phyloP scores from a whole-genome alignment of 768 basidiomycete genomes.

The Clathrus columnatus region DNA sequence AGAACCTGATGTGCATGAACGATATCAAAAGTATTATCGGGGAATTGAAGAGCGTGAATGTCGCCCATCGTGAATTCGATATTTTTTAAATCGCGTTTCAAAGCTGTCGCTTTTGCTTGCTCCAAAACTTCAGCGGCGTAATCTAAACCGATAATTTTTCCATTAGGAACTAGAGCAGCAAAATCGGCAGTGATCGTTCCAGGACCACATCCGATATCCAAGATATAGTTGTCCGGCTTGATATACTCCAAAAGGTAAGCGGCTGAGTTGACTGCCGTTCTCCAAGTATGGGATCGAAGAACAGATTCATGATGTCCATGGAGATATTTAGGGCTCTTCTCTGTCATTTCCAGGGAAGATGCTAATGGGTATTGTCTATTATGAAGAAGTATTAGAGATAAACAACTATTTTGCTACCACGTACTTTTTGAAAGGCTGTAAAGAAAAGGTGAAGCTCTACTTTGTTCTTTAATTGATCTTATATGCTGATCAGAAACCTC shows the following conservation, averaged over 20 bases:
- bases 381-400: no score
- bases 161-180: slow-evolving; percentile 31
- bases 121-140: slow-evolving; percentile 25
- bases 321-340: slow-evolving; percentile 12
- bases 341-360: slow-evolving; percentile 12
- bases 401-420: no score
- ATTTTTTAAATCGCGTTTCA: slow-evolving; percentile 26
- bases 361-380: no score
- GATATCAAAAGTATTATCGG: slow-evolving; percentile 38
- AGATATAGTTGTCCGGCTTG: slow-evolving; percentile 30
- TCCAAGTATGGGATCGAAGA: slow-evolving; percentile 26
- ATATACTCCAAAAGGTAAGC: slow-evolving; percentile 31
- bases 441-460: no score
- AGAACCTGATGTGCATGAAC: slow-evolving; percentile 44
- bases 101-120: slow-evolving; percentile 25
- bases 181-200: slow-evolving; percentile 41
- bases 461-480: no score
- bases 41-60: slow-evolving; percentile 26
- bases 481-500: no score
- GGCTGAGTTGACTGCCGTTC: slow-evolving; percentile 36
- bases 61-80: slow-evolving; percentile 33
- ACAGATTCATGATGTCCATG: slow-evolving; percentile 27
- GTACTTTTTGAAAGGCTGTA: no score
- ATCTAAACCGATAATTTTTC: slow-evolving; percentile 38
- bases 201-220: slow-evolving; percentile 46